phyloP scores from a whole-genome alignment of 176 grass and related monocot genomes.

The Puya raimondii region DNA sequence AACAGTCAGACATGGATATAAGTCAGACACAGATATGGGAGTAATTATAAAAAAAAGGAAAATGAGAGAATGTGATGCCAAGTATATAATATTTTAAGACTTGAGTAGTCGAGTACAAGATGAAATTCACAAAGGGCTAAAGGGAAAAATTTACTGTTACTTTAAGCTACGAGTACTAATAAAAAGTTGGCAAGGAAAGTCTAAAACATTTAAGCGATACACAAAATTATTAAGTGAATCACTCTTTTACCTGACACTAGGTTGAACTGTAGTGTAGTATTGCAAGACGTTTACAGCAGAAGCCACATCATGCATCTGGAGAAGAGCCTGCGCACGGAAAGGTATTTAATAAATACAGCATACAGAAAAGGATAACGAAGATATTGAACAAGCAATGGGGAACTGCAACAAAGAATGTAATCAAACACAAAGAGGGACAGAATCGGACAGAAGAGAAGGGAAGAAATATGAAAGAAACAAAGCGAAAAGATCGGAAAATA shows the following conservation, averaged over 20 bases:
- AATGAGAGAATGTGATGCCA: too few relatives aligned
- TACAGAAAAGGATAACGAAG: slow-evolving; percentile 2
- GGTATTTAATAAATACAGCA: slow-evolving; percentile 4
- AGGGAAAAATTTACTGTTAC: too few relatives aligned
- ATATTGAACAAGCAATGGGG: neutral
- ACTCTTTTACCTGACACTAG: slow-evolving; percentile 58
- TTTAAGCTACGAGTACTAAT: too few relatives aligned
- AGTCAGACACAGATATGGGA: neutral
- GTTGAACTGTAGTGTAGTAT: slow-evolving; percentile 82
- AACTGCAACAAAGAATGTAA: too few relatives aligned
- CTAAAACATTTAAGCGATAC: neutral
- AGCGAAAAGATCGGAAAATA: too few relatives aligned
- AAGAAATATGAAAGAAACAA: too few relatives aligned
- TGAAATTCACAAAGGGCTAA: too few relatives aligned
- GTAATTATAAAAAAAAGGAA: too few relatives aligned
- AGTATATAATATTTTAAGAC: too few relatives aligned
- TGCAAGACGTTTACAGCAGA: slow-evolving; percentile 65
- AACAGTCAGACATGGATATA: neutral
- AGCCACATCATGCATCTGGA: slow-evolving; percentile 88
- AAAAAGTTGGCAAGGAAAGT: neutral
- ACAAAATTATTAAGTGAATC: slow-evolving; percentile 12
- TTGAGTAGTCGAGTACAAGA: too few relatives aligned
- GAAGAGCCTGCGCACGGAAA: slow-evolving; percentile 46
- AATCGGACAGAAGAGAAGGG: too few relatives aligned
- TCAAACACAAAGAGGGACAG: too few relatives aligned